Percentiles rank a stretch among this genome's conserved stretches.
phyloP scores from a whole-genome alignment of 1,284 basidiomycete species.

The Ceratobasidium sp. region DNA sequence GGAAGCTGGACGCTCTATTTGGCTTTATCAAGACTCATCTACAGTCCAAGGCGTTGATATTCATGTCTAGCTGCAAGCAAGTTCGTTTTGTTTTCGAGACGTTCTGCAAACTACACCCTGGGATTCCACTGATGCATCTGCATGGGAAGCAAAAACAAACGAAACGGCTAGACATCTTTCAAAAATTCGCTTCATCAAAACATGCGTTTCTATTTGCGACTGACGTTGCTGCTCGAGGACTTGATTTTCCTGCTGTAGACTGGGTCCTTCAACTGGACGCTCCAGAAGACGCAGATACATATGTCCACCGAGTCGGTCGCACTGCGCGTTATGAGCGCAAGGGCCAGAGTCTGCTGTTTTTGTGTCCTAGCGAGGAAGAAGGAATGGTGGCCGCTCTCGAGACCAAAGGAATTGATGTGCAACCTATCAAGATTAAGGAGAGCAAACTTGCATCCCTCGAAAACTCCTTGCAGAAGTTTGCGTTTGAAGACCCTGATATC shows the following conservation, averaged over 20 bases:
- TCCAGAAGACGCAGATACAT: conserved; percentile 98
- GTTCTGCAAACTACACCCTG: conserved; percentile 95
- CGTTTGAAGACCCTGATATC: conserved; percentile 96
- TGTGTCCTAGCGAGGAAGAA: conserved; percentile 92
- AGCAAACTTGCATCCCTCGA: conserved; percentile 91
- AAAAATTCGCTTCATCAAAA: conserved; percentile 83
- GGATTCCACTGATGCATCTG: conserved; percentile 89
- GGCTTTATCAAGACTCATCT: conserved; percentile 96
- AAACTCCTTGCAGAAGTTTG: conserved; percentile 92
- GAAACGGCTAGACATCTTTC: conserved; percentile 86
- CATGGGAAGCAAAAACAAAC: conserved; percentile 98
- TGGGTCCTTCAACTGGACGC: conserved; percentile 99
- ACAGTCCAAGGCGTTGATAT: conserved; percentile 93
- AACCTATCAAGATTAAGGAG: conserved; percentile 90
- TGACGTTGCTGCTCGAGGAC: conserved; percentile 96
- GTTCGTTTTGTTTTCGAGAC: conserved; percentile 95
- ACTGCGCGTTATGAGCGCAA: conserved; percentile 95
- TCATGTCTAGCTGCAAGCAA: conserved; percentile 96
- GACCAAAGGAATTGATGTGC: conserved; percentile 81
- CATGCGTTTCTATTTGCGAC: conserved; percentile 92
- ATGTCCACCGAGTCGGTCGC: conserved; percentile 96
- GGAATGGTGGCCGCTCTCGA: conserved; percentile 84
- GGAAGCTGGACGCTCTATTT: conserved; percentile 94
- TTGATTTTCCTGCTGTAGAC: conserved; percentile 97
- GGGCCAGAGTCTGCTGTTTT: conserved; percentile 87